Base-by-base conservation (phyloP, 2,329 filamentous ascomycete species). In the Phyllosticta paracitricarpa region DNA sequence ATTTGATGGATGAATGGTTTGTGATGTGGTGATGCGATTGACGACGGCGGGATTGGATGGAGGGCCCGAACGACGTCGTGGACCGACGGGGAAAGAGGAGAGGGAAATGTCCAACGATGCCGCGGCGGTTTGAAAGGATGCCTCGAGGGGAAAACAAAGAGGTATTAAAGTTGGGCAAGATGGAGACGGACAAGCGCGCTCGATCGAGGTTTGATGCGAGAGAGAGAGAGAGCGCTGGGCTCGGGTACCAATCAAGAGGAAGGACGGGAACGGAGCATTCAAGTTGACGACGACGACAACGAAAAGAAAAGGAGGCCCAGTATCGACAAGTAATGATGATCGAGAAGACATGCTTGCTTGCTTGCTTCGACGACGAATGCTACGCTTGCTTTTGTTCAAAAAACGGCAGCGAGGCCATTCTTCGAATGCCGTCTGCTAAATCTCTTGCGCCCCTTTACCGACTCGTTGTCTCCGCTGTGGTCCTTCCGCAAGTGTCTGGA, bases 381-480 rank as follows among this genome's bases (percentile, higher is more conserved):
- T 54, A 40, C n/a, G 58, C 35, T 22, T 60, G 33, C 54, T 48
- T n/a, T 48, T 17, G 51, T 56, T 74, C 73, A 96, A 71, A 97
- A 96, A 57, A 90, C 89, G 56, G 92, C 89, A 28, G 91, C 91
- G 56, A 96, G 82, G n/a, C 93, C 92, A 73, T 91, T 96, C 77
- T 95, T 96, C 17, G 89, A 95, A 76, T 96, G 91, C 67, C 93
- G 82, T 76, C 94, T 94, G 77, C 91, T 96, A 75, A 97, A 97
- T 56, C 84, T 75, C 70, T 85, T 85, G 66, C 80, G 78, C 56
- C 81, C 81, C 70, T 83, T 84, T 17, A 81, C 68, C n/a, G 80
- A 82, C 58, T 82, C 81, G 56, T 75, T 73, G 65, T 83, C 81
- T 57, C 73, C 76, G 65, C 69, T 72, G 66, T 75, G 80, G 58